Base-by-base conservation (phyloP, 768 basidiomycete species). In the Botryobasidium botryosum region DNA sequence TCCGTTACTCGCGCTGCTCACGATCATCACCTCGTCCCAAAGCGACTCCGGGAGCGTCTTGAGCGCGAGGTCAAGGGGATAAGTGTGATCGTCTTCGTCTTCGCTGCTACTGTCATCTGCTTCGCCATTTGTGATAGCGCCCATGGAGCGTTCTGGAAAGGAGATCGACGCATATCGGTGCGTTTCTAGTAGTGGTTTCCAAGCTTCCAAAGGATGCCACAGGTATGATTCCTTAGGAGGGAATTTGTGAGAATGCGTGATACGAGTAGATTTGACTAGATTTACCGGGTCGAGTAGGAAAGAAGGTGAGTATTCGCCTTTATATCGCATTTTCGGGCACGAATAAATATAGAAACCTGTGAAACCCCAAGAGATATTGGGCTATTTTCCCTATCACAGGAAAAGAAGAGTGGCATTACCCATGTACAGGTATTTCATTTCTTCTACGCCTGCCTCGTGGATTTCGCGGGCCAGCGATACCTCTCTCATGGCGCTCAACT, bases 251-350 rank as follows among this genome's bases (percentile, higher is more conserved):
- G 39, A n/a, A 12, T 7, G 31, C 40, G 25, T 40, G 27, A 36
- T 8, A 17, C 13, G 20, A 23, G 24, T 17, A 4, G n/a, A n/a
- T 8, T 7, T 18, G 13, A 17, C 35, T 15, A 29, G 6, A 54
- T 68, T 53, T 51, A 88, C 84, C 6, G 91, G 88, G 60, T 97
- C 91, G 10, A 74, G 70, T 17, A 97, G 68, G 51, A 73, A 86
- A 2, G 91, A 94, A 0, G 92, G 92, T 0, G 67, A 59, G 52
- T 91, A 99, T 45, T 94, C 88, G 24, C 78, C 90, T 56, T 99
- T 99, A 62, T 99, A 97, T 45, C 69, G 69, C 94, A 97, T 97
- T 61, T 99, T 99, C 41, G 65, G 72, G 56, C 91, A 96, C 2
- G 82, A 75, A 53, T 94, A 72, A 31, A 97, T 81, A 59, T 96